Base-by-base conservation (phyloP, 1,284 basidiomycete species). In the Apiotrichum veenhuisii region DNA sequence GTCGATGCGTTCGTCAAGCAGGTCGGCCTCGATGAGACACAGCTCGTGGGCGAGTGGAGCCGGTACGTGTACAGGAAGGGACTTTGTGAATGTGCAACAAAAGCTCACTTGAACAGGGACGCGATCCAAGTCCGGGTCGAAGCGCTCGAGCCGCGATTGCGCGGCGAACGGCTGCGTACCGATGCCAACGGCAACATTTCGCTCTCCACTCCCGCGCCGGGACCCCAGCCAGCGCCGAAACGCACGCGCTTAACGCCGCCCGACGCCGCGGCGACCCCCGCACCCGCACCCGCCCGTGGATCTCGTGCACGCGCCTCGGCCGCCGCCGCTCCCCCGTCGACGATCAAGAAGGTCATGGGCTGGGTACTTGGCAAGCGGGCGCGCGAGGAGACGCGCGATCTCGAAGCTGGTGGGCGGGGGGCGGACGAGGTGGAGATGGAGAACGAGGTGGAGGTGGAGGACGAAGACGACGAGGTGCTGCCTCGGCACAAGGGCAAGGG, bases 31-130 rank as follows among this genome's bases (percentile, higher is more conserved):
- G 26, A 34, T 9, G 45, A 54, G 40, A 22, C 44, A 14, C 52
- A 57, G n/a, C 48, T 57, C 1, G 52, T 45, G 3, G 59, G 41
- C 41, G 55, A 54, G 17, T 61, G 49, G 45, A 55, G 45, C 37
- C 52, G 52, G 52, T 54, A 40, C 52, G 45, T 47, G 36, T 25
- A 22, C 18, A 1, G 18, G 5, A 23, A 43, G 34, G 34, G 2
- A 3, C 17, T 38, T 38, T 17, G 18, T n/a, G 30, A 3, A 44
- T 11, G 41, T 42, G n/a, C 12, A 15, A 3, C 5, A 23, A 22
- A n/a, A 14, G 37, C 18, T 38, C 4, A 15, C 17, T n/a, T n/a
- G n/a, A 14, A 23, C 20, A 42, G 22, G 37, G 47, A 51, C 18
- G 37, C 26, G 17, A 36, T 58, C 30, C 14, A 23, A 4, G 22